Evolutionary conservation across 192 early-diverging fungal species (phyloP), one percentile per base, ranked within the genome.

Genomic region (Rhizophlyctis rosea): DNA sequence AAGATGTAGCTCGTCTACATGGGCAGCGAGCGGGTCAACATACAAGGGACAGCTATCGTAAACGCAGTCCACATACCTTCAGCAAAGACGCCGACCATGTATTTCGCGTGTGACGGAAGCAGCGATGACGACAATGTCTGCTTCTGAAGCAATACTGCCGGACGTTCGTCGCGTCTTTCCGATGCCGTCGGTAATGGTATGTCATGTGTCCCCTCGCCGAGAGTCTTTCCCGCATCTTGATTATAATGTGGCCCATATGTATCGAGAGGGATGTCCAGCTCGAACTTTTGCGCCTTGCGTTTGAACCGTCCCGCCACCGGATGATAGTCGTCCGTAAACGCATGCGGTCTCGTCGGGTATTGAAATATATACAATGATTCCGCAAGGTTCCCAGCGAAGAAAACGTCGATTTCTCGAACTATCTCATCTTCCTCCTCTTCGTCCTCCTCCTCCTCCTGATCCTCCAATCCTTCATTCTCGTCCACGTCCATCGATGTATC

Each of bases 241-340:
- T 88, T 88, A 78, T 95, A 98, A 65, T 88, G 82, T 11, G 75
- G 50, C 24, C 85, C 77, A 28, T 71, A 72, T 21, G 90, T 90
- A 51, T 92, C 86, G 13, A 96, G 55, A 27, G 90, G 86, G 30
- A 95, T 75, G 66, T 94, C 92, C 32, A 95, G 56, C 73, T 98
- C 91, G 28, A 96, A 81, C 51, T 87, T 75, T 49, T 88, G 78
- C n/a, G 91, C 81, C 24, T 86, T 80, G 0, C 90, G 91, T 73
- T 96, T 98, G 52, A 91, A 77, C 25, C 93, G 88, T 66, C 28
- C 62, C 60, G 36, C 67, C 51, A 61, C 62, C 4, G 71, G 74
- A 7, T 35, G 31, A 18, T 14, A 28, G 18, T 59, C 48, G 4
- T 55, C 57, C 29, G 62, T 55, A 32, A 68, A 73, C 67, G 81